Evolutionary conservation across 2,329 filamentous ascomycete species (phyloP), one percentile per base, ranked within the genome.

Genomic region (Balansia obtecta): DNA sequence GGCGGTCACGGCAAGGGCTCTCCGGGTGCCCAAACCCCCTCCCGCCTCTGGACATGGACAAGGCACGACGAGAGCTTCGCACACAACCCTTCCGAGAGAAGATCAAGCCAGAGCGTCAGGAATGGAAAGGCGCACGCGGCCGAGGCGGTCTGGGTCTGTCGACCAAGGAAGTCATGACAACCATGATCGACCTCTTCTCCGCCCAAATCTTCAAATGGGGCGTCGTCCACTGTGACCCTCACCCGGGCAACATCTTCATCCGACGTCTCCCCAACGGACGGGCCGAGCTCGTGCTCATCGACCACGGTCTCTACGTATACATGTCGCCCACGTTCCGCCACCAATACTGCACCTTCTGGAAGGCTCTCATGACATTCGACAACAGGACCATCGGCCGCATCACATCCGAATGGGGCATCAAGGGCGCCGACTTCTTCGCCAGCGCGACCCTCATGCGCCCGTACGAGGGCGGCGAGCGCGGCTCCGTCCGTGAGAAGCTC

Each of bases 201-300:
- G 90, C 88, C 2, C 91, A 97, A 63, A 97, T 97, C 77, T 98
- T 96, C 73, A 84, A 95, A 56, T 97, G 88, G 87, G 93, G 93
- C 12, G 79, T 87, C 42, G 87, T 97, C 0, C 91, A 98, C 71
- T 96, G 91, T 69, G 93, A 98, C 65, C 93, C 93, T 10, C 93
- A 98, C 63, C 93, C 93, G 1, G 91, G 91, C 30, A 98, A 98
- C 69, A 93, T 97, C 65, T 95, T 98, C 70, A 85, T 97, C 62
- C 85, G 93, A 9, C 84, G 93, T 9, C 74, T 88, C 15, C 86
- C 89, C 1, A 83, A 76, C 42, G 91, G 91, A n/a, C 77, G 81
- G 42, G 77, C 91, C 1, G 89, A 98, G 70, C 77, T 98, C 32
- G 91, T 97, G 1, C 82, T 98, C 37, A 95, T 98, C 63, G 93